Percentiles rank a stretch among this genome's conserved stretches.
Conservation (phyloP, 768 basidiomycete species). For the Agaricus sinodeliciosus region DNA sequence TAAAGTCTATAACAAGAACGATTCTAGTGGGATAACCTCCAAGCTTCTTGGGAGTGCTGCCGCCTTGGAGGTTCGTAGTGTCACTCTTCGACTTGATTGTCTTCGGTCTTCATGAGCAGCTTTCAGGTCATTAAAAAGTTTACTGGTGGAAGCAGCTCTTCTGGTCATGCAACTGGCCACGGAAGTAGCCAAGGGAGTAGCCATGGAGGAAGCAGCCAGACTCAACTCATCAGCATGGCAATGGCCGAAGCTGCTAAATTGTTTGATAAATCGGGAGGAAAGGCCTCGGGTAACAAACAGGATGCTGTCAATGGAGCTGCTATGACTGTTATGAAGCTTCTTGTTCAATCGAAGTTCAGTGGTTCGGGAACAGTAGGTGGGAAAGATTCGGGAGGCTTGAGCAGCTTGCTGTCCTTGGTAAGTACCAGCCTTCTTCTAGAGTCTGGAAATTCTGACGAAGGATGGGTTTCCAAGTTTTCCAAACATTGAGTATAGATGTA, state of each 20-base stretch:
- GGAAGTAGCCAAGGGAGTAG: neutral
- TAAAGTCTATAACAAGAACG: slow-evolving; percentile 50
- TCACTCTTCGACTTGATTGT: neutral
- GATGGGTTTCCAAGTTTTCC: slow-evolving; percentile 24
- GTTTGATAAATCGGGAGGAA: slow-evolving; percentile 64
- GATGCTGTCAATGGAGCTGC: slow-evolving; percentile 82
- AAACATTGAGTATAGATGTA: neutral
- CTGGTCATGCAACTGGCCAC: neutral
- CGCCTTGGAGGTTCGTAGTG: slow-evolving; percentile 52
- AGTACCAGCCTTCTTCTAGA: slow-evolving; percentile 18
- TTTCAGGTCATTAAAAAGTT: slow-evolving; percentile 59
- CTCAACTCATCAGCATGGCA: slow-evolving; percentile 75
- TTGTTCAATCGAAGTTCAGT: slow-evolving; percentile 63
- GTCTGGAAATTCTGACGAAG: neutral
- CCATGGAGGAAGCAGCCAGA: slow-evolving; percentile 36
- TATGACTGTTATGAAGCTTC: slow-evolving; percentile 78
- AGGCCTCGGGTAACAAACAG: slow-evolving; percentile 65
- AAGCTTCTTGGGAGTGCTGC: slow-evolving; percentile 69
- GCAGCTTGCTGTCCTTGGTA: slow-evolving; percentile 56
- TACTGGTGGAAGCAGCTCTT: slow-evolving; percentile 42
- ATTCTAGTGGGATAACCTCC: slow-evolving; percentile 48
- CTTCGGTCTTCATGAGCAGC: neutral
- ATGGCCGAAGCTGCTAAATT: slow-evolving; percentile 78
- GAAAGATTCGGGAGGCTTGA: slow-evolving; percentile 62
- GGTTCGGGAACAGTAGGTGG: slow-evolving; percentile 43